A percentile compares a stretch with the other conserved stretches of the same genome.
Conservation (phyloP, 192 early-diverging fungal genomes). For the Pilobolus umbonatus region DNA sequence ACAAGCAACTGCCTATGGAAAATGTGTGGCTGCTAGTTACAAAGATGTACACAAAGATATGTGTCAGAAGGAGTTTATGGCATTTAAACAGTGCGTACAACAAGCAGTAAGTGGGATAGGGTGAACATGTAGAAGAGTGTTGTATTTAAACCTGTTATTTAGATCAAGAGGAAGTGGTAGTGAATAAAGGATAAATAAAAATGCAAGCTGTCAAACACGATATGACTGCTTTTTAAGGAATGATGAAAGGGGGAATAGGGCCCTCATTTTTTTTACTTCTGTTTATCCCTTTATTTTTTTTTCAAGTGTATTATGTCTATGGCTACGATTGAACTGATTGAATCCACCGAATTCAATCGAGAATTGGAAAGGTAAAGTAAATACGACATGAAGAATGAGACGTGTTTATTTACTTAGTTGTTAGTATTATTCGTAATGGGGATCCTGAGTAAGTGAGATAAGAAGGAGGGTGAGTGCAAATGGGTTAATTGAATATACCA, state of each 20-base stretch:
- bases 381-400: not conserved
- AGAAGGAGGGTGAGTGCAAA: not conserved
- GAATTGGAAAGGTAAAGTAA: not conserved
- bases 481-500: not conserved
- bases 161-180: too few relatives aligned
- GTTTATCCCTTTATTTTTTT: not conserved
- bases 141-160: too few relatives aligned
- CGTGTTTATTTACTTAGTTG: not conserved
- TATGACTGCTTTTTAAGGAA: too few relatives aligned
- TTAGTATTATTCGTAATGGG: conserved; percentile 13
- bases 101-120: conserved; percentile 44
- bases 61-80: conserved; percentile 51
- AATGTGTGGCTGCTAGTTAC: conserved; percentile 43
- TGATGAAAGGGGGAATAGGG: too few relatives aligned
- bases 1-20: conserved; percentile 48
- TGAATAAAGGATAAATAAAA: too few relatives aligned
- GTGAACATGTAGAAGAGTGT: too few relatives aligned
- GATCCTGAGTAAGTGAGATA: conserved; percentile 3
- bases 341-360: not conserved
- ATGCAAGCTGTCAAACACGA: too few relatives aligned
- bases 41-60: conserved; percentile 53
- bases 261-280: too few relatives aligned
- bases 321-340: not conserved
- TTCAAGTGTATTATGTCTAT: not conserved
- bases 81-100: conserved; percentile 55